Percentiles rank a stretch among this genome's conserved stretches.
Evolutionary conservation across 2,329 filamentous ascomycete species (phyloP).

Genomic region (Trichophyton mentagrophytes): DNA sequence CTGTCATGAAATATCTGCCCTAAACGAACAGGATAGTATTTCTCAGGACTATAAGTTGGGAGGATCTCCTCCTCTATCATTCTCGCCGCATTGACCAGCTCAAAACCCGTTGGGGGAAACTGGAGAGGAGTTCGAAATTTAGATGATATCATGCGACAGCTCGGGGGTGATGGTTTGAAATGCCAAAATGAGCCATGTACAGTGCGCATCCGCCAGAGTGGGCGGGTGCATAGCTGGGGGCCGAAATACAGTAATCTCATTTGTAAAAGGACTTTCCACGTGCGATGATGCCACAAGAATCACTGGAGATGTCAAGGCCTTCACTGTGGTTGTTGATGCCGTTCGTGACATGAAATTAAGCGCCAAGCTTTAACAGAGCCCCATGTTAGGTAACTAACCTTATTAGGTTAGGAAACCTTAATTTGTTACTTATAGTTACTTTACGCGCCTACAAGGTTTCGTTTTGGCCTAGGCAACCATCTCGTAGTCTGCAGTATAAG

Average conservation of each 20-base stretch:
- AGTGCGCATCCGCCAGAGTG: not conserved
- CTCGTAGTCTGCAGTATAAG: not conserved
- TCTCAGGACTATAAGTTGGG: not conserved
- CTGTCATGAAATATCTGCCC: not conserved
- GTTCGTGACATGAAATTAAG: not conserved
- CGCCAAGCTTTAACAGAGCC: not conserved
- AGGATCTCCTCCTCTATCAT: constrained; percentile 2
- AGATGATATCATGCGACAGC: not conserved
- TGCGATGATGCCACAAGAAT: not conserved
- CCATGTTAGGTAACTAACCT: not conserved
- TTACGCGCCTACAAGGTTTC: not conserved
- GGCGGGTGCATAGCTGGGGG: not conserved
- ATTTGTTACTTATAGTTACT: not conserved
- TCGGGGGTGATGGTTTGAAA: not conserved
- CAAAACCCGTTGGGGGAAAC: not conserved
- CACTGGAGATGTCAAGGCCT: not conserved
- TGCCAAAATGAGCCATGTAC: no score
- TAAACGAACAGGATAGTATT: constrained; percentile 3
- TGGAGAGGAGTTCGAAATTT: not conserved
- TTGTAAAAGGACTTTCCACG: not conserved
- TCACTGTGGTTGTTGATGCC: no score
- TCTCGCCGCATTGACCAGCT: not conserved
- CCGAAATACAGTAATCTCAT: not conserved
- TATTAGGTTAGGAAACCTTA: not conserved
- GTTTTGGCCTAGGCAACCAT: not conserved